Conservation (phyloP, 768 basidiomycete species). For the Thelephora ganbajun region DNA sequence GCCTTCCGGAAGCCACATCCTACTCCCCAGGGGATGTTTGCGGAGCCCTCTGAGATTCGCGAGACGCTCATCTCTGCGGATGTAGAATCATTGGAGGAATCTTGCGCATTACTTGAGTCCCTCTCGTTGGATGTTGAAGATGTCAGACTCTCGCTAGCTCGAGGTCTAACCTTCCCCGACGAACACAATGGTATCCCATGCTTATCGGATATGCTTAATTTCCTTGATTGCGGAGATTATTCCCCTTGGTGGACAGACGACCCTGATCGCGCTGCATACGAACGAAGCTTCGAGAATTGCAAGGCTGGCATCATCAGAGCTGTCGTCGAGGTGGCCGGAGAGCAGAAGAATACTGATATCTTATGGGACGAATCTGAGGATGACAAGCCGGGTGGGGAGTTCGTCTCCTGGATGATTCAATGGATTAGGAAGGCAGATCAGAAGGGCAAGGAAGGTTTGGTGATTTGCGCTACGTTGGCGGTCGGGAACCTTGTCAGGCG, state of each 20-base stretch:
- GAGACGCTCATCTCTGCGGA: conserved; percentile 42
- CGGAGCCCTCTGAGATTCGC: conserved; percentile 25
- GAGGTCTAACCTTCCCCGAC: conserved; percentile 42
- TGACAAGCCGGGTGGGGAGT: conserved; percentile 47
- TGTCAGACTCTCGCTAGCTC: conserved; percentile 57
- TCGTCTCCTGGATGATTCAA: conserved; percentile 57
- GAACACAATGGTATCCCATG: conserved; percentile 44
- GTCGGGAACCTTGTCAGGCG: conserved; percentile 70
- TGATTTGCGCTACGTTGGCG: conserved; percentile 71
- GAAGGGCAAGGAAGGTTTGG: conserved; percentile 53
- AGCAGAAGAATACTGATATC: conserved; percentile 63
- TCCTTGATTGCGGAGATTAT: conserved; percentile 62
- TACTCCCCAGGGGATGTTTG: conserved; percentile 23
- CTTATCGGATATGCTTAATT: conserved; percentile 49
- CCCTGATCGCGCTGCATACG: conserved; percentile 39
- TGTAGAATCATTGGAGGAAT: conserved; percentile 60
- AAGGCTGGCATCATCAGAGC: conserved; percentile 80
- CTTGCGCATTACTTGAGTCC: conserved; percentile 64
- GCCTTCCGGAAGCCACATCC: conserved; percentile 46
- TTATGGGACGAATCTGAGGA: conserved; percentile 58
- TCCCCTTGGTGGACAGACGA: conserved; percentile 45
- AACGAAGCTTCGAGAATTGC: conserved; percentile 66
- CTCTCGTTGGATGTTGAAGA: conserved; percentile 69
- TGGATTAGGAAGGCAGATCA: conserved; percentile 54
- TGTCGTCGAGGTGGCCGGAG: conserved; percentile 75